phyloP scores from a whole-genome alignment of 768 basidiomycete species.

The Lyophyllum atratum region DNA sequence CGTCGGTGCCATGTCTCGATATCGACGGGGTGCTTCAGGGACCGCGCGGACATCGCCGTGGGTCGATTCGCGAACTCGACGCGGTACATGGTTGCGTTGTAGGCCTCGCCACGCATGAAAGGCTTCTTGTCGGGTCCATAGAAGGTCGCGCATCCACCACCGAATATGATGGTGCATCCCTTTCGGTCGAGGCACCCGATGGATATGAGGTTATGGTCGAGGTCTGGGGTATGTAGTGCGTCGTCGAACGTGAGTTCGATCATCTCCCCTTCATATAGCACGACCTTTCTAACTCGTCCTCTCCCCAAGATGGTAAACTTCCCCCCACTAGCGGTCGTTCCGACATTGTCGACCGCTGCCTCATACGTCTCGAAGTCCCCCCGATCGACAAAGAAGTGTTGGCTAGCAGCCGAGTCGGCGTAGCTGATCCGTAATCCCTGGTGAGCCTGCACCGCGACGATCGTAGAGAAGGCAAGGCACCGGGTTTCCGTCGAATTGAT shows the following conservation, averaged over 20 bases:
- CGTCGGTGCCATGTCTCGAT: no score
- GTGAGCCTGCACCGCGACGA: neutral
- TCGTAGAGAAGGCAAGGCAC: neutral
- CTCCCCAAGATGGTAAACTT: neutral
- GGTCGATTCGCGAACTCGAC: no score
- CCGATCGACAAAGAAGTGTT: neutral
- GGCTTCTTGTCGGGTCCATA: neutral
- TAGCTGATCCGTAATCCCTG: neutral
- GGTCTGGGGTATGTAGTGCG: neutral
- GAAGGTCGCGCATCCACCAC: no score
- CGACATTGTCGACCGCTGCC: neutral
- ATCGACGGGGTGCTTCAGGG: no score
- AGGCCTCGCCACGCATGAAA: neutral
- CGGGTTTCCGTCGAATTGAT: neutral
- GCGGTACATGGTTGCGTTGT: no score
- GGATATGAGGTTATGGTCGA: conserved; percentile 1
- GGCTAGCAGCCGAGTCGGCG: neutral
- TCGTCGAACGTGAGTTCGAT: neutral
- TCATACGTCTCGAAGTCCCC: neutral
- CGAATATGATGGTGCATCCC: neutral
- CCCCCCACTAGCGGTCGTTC: neutral
- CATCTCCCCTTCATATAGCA: neutral
- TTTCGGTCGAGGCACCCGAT: neutral
- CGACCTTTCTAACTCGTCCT: neutral
- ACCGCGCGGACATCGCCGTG: no score